Evolutionary conservation across 495 filamentous ascomycete species (phyloP).

Genomic region (Articulospora tetracladia): DNA sequence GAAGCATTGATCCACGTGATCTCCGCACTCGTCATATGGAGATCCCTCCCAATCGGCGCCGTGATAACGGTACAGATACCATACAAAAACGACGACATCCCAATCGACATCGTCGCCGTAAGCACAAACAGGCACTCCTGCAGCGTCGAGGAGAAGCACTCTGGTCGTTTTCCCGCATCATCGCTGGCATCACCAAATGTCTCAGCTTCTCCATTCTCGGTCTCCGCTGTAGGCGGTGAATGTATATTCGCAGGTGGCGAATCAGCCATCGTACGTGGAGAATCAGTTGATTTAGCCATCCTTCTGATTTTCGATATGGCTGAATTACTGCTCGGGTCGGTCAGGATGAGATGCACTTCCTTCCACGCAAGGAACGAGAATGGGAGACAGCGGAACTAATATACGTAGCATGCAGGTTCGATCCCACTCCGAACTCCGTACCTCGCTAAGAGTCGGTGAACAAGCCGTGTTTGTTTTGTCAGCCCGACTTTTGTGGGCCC

Average conservation of each 20-base stretch:
- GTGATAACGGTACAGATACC: slow-evolving; percentile 60
- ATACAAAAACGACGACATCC: slow-evolving; percentile 54
- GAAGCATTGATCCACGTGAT: slow-evolving; percentile 72
- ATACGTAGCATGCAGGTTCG: background rate
- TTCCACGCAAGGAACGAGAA: too few relatives aligned
- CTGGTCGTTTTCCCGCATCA: slow-evolving; percentile 35
- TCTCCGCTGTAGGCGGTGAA: too few relatives aligned
- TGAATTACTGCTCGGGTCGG: too few relatives aligned
- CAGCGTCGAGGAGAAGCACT: slow-evolving; percentile 56
- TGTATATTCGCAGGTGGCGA: too few relatives aligned
- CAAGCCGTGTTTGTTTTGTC: background rate
- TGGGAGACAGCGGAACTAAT: too few relatives aligned
- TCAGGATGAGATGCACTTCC: too few relatives aligned
- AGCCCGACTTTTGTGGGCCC: background rate
- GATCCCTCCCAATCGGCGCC: slow-evolving; percentile 54
- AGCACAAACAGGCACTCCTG: slow-evolving; percentile 66
- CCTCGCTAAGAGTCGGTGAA: background rate
- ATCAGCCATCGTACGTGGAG: slow-evolving; percentile 2
- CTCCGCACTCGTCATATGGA: slow-evolving; percentile 64
- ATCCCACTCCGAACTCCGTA: background rate
- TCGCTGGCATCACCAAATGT: slow-evolving; percentile 7
- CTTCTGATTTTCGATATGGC: too few relatives aligned
- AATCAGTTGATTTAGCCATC: too few relatives aligned
- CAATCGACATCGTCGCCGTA: slow-evolving; percentile 66
- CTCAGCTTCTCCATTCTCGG: too few relatives aligned